Evolutionary conservation across 371 early-diverging fungal species (phyloP), one percentile per base, ranked within the genome.

Genomic region (Parasitella parasitica): DNA sequence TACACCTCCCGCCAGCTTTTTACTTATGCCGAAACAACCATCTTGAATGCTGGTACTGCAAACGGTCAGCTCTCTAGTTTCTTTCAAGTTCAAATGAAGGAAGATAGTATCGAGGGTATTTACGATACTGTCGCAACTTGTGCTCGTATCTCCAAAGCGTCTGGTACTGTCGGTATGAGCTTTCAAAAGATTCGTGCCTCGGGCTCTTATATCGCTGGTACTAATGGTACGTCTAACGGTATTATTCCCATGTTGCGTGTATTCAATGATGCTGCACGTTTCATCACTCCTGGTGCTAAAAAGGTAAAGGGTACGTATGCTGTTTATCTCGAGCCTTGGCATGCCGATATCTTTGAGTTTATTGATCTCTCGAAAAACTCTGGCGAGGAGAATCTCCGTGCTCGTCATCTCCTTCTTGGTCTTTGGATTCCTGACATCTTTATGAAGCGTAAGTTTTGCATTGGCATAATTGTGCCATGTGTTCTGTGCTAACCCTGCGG

Each of bases 321-420:
- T 43, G 87, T 98, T 57, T 97, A 95, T 72, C 80, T 98, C 39
- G 98, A 98, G 78, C 97, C 97, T 6, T 98, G 98, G 98, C 98
- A 98, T 70, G 80, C 90, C 5, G 98, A 98, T 68, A 82, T 98
- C 35, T 94, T 96, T 75, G 91, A 91, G 60, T 97, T 96, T 74
- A 77, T 98, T 51, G 96, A 95, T 61, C 73, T 98, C 49, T 85
- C 90, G 64, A 97, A 95, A 82, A 96, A 96, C 81, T 90, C 89
- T 56, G 98, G 98, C 64, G 93, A 94, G 70, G 98, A 98, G 64
- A 97, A 98, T 75, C 78, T 84, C 59, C 87, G 98, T 57, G 95
- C 97, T 12, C 90, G 98, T 51, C 95, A 96, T 70, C 69, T 97
- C 27, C 94, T 96, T 72, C 87, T 88, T 66, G 97, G 90, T 18